Conservation (phyloP, 805 yeast species). For the Isabelozyma rhagii region DNA sequence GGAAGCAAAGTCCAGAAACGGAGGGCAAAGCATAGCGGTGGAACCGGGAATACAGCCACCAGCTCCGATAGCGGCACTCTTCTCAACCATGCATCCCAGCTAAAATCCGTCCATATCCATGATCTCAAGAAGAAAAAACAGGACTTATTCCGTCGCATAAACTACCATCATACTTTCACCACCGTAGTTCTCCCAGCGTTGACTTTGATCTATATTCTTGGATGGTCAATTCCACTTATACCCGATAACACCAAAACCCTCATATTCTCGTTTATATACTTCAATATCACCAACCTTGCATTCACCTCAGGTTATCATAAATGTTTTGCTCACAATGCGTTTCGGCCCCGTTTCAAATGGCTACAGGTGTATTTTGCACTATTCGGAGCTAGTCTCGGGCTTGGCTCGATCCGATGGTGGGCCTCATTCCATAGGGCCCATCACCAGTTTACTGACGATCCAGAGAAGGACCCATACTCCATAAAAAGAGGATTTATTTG, state of each 20-base stretch:
- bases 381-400: slow-evolving; percentile 68
- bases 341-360: slow-evolving; percentile 23
- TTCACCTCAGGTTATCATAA: slow-evolving; percentile 43
- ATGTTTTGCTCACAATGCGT: slow-evolving; percentile 39
- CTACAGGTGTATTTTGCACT: slow-evolving; percentile 52
- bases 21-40: slow-evolving; percentile 7
- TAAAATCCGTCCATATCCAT: slow-evolving; percentile 28
- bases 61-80: slow-evolving; percentile 4
- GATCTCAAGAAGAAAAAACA: slow-evolving; percentile 33
- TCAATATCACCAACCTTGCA: slow-evolving; percentile 34
- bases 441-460: slow-evolving; percentile 79
- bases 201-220: slow-evolving; percentile 23
- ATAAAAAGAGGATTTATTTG: slow-evolving; percentile 76
- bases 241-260: slow-evolving; percentile 25
- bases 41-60: slow-evolving; percentile 1
- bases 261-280: slow-evolving; percentile 28
- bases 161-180: slow-evolving; percentile 30
- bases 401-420: slow-evolving; percentile 80
- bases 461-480: slow-evolving; percentile 85
- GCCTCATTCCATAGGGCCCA: slow-evolving; percentile 83
- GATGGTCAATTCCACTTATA: slow-evolving; percentile 15
- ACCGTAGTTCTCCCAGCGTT: slow-evolving; percentile 32
- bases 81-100: slow-evolving; percentile 19
- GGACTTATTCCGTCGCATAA: slow-evolving; percentile 33
- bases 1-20: slow-evolving; percentile 17